These are phyloP conservation scores for Linanthus parryae DNA, from an alignment of 148 eudicot genomes.

Conservation along the genomic window DNA sequence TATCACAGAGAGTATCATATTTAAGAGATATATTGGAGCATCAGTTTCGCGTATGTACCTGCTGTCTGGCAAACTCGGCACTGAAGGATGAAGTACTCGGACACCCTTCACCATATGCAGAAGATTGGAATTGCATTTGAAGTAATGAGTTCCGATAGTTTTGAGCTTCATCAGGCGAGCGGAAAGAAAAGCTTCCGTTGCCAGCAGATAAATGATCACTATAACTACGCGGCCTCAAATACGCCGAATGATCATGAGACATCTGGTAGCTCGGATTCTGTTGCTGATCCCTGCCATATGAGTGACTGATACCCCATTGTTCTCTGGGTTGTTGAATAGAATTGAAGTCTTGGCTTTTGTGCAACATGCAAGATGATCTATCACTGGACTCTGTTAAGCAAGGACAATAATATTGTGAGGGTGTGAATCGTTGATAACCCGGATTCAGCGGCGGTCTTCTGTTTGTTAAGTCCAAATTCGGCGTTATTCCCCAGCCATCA, in stretches of 20 bases:
- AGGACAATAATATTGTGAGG: constrained; percentile 15
- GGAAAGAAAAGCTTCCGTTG: constrained; percentile 9
- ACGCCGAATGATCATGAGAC: constrained; percentile 29
- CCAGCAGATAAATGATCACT: constrained; percentile 12
- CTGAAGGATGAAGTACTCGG: too few relatives aligned
- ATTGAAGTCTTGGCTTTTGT: constrained; percentile 20
- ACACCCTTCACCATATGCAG: too few relatives aligned
- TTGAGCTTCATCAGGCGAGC: constrained; percentile 13
- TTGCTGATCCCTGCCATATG: constrained; percentile 30
- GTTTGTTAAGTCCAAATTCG: constrained; percentile 18
- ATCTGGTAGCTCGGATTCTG: constrained; percentile 34
- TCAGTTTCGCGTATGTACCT: too few relatives aligned
- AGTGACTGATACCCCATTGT: constrained; percentile 14
- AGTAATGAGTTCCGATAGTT: constrained; percentile 15
- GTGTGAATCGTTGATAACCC: constrained; percentile 17
- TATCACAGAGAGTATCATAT: too few relatives aligned
- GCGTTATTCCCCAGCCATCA: constrained; percentile 40
- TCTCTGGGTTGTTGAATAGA: constrained; percentile 9
- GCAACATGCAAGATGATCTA: constrained; percentile 26
- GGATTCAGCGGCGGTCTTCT: constrained; percentile 17
- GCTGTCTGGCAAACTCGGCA: too few relatives aligned
- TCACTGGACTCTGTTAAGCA: constrained; percentile 15
- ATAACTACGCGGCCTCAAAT: constrained; percentile 15
- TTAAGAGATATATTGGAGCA: too few relatives aligned
- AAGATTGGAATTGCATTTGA: too few relatives aligned